phyloP scores from a whole-genome alignment of 2,329 filamentous ascomycete species.

The Pestalotiopsis sp. region DNA sequence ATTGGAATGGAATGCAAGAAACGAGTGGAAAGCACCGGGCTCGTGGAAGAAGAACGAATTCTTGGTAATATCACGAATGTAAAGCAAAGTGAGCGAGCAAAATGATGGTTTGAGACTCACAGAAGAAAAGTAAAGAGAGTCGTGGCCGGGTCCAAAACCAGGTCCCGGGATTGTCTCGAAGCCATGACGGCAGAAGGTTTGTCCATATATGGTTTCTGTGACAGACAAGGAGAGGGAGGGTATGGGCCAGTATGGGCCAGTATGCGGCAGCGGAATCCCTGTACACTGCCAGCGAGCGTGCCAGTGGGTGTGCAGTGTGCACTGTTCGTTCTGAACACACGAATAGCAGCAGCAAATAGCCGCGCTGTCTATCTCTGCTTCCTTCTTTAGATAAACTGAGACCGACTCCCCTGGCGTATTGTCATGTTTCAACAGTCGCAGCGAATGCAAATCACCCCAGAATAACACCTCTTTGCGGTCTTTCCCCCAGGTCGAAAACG shows the following conservation, averaged over 20 bases:
- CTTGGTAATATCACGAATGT: background rate
- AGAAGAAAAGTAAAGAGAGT: slow-evolving; percentile 71
- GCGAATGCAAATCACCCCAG: slow-evolving; percentile 18
- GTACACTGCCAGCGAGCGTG: background rate
- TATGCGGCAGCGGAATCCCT: slow-evolving; percentile 1
- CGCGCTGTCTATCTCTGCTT: slow-evolving; percentile 17
- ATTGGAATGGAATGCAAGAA: slow-evolving; percentile 13
- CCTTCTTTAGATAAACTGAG: slow-evolving; percentile 22
- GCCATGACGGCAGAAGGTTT: slow-evolving; percentile 12
- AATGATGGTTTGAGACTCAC: slow-evolving; percentile 50
- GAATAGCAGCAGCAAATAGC: slow-evolving; percentile 16
- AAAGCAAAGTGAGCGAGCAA: background rate
- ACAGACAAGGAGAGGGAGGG: background rate
- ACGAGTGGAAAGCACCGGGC: slow-evolving; percentile 18
- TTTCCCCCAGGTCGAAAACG: background rate
- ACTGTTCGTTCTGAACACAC: background rate
- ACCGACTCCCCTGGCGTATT: slow-evolving; percentile 17
- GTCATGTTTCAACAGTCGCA: slow-evolving; percentile 33
- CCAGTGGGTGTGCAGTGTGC: background rate
- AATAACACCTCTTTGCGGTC: background rate
- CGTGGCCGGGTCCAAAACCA: slow-evolving; percentile 60
- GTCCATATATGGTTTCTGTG: slow-evolving; percentile 18
- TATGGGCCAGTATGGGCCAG: background rate
- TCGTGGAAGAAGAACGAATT: slow-evolving; percentile 24
- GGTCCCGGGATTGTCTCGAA: background rate